Base-by-base conservation (phyloP, 148 eudicot species). In the Vaccinium macrocarpon region DNA sequence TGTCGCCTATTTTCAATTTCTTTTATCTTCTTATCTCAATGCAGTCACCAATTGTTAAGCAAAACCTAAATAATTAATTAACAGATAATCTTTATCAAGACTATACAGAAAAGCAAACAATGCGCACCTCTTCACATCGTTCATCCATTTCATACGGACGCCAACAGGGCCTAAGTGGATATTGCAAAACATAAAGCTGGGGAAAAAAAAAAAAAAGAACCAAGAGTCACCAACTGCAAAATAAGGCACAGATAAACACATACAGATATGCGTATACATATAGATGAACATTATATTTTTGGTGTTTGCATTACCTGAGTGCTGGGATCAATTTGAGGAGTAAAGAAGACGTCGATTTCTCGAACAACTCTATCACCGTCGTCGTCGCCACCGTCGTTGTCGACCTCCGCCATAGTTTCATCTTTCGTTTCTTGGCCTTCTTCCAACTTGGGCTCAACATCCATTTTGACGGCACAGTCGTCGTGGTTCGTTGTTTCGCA, bases 71-170 rank as follows among this genome's bases (percentile, higher is more conserved):
- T 23, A 16, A 62, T 35, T 9, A n/a, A 21, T 15, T 18, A 81
- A 62, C 12, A 10, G 16, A 70, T 4, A 53, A 21, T 51, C 35
- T 53, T 18, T 49, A 82, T 53, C 8, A 4, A 23, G 18, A 70
- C 3, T 16, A 51, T 6, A 51, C 13, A 46, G 49, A 23, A 38
- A 29, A 81, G 73, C 38, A 76, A 68, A 71, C 52, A 83, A 62
- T 55, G 55, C 83, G 18, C 80, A 95, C 99, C 97, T 91, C 92
- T 50, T 86, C 87, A 80, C 97, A 95, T 10, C 89, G 86, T 46
- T 93, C 91, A n/a, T 93, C 99, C 76, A 97, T 82, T 56, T 92
- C 99, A 81, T 97, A 95, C 0, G 99, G 98, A 11, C 99, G 91
- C 99, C 99, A 97, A 48, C 88, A 49, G 11, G 96, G 95, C 78